Evolutionary conservation across 2,329 filamentous ascomycete genomes (phyloP), one percentile per base, ranked within the genome.

Genomic region (Fusarium aywerte): DNA sequence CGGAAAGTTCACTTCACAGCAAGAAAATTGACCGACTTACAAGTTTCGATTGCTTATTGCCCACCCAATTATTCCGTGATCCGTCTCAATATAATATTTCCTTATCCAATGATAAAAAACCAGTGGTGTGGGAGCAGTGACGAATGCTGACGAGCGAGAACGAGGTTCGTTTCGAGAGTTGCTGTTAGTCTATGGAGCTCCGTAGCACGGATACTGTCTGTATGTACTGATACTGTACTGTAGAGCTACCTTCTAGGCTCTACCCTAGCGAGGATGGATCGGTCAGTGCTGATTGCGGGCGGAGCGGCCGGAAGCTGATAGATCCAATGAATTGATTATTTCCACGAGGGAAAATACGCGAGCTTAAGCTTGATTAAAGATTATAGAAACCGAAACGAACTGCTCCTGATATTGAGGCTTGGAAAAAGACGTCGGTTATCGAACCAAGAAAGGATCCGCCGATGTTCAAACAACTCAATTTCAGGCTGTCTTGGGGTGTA

Each of bases 101-200:
- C 39, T 36, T 65, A 55, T 48, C 47, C 58, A 50, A 59, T 31
- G 58, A 42, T 36, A 67, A 35, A 45, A 51, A 52, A 39, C 63
- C 59, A 71, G 68, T 71, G 66, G 70, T 63, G 66, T 62, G 45
- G 43, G 50, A 52, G 38, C 58, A 66, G 70, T 72, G 69, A 73
- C 58, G 71, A 65, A 64, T 64, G 48, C 58, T 66, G 62, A 66
- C 54, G 53, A 67, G 53, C 51, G 48, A 48, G 56, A 36, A 49
- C 48, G 43, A 31, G 20, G 32, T 52, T 68, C 52, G 50, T 47
- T 68, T 68, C 50, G 55, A 61, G 50, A 44, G 49, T 68, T 48
- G 62, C 43, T 50, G 44, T 59, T 72, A 48, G 45, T 48, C 21
- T 23, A 48, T 23, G 21, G 21, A 48, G 45, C 45, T 23, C 20